These are phyloP conservation scores for Prunus padus DNA, from an alignment of 306 rosid genomes.

Conservation along the genomic window DNA sequence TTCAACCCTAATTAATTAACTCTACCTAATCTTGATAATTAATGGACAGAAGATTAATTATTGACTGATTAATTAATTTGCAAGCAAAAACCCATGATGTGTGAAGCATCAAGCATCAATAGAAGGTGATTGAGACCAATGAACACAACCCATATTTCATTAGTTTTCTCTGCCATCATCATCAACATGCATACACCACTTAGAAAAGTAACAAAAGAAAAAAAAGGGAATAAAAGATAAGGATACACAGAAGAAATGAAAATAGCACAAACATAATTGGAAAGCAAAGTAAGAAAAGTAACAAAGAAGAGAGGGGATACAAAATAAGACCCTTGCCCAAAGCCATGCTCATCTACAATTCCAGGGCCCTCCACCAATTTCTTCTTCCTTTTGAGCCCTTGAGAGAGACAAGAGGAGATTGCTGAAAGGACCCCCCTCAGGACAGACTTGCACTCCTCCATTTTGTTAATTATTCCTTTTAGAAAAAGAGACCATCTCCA, in stretches of 20 bases:
- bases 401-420: background rate
- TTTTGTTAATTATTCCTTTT: conserved; percentile 28
- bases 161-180: conserved; percentile 13
- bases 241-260: conserved; percentile 29
- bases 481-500: conserved; percentile 22
- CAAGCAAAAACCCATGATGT: background rate
- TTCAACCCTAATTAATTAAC: background rate
- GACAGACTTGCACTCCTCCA: conserved; percentile 40
- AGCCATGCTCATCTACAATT: conserved; percentile 60
- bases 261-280: conserved; percentile 28
- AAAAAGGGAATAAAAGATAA: background rate
- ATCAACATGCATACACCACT: conserved; percentile 27
- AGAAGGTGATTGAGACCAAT: conserved; percentile 15
- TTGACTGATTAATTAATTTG: background rate
- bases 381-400: conserved; percentile 12
- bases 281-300: conserved; percentile 12
- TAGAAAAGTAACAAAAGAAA: conserved; percentile 7
- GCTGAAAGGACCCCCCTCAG: no score
- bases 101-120: conserved; percentile 10
- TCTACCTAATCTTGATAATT: conserved; percentile 1
- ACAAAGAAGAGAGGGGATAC: conserved; percentile 29
- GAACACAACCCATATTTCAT: conserved; percentile 18
- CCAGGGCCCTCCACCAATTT: conserved; percentile 26
- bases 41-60: no score
- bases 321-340: conserved; percentile 43